These are phyloP conservation scores for Russula earlei DNA, from an alignment of 768 basidiomycete species.

Conservation along the genomic window DNA sequence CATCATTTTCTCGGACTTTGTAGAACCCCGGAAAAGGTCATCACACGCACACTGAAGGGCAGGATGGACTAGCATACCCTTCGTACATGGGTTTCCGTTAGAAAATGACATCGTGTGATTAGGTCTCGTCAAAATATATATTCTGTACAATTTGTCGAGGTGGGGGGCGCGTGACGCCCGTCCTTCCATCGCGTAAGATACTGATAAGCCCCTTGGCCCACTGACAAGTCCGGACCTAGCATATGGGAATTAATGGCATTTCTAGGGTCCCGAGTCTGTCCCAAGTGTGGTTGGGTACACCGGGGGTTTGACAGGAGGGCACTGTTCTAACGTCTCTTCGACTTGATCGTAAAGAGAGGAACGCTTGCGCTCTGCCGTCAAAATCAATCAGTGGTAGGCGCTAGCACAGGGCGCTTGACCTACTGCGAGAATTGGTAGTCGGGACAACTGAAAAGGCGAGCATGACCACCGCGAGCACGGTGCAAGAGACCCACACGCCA, in stretches of 20 bases:
- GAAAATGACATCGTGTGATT: neutral
- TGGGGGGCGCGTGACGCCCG: neutral
- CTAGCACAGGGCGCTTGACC: neutral
- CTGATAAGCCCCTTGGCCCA: too few species aligned
- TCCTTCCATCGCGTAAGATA: neutral
- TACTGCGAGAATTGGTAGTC: neutral
- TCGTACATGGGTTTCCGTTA: neutral
- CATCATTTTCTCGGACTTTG: conserved; percentile 13
- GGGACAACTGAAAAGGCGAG: neutral
- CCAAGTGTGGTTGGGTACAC: neutral
- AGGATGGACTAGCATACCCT: conserved; percentile 69
- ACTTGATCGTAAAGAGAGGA: conserved; percentile 2
- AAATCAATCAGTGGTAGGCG: neutral
- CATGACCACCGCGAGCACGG: neutral
- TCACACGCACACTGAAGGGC: conserved; percentile 80
- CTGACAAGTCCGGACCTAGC: neutral
- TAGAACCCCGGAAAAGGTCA: conserved; percentile 64
- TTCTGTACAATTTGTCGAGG: neutral
- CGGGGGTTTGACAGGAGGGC: neutral
- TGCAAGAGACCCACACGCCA: conserved; percentile 7
- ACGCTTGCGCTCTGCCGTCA: neutral
- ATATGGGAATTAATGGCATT: too few species aligned
- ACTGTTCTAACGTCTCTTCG: neutral
- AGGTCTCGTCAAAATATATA: neutral
- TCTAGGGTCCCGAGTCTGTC: neutral